These are phyloP conservation scores for Cornus suecica DNA, from an alignment of 148 eudicot species.

Conservation along the genomic window DNA sequence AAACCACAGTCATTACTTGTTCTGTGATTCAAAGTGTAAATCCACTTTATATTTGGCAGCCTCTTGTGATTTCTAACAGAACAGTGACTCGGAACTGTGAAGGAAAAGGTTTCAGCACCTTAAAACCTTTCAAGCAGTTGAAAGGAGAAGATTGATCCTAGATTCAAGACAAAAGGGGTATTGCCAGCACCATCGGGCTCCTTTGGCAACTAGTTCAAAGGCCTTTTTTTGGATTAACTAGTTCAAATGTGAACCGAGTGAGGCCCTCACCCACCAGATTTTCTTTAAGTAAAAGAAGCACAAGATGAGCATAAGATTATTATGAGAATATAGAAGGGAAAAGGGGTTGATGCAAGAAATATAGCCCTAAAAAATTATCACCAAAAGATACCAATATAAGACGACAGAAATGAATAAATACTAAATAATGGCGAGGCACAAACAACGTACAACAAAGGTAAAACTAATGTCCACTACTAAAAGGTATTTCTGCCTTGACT, in stretches of 20 bases:
- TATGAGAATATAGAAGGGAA: not conserved
- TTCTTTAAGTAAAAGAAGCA: not conserved
- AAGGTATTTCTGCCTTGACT: not conserved
- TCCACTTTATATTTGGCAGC: not conserved
- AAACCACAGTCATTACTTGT: not conserved
- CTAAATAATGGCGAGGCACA: not conserved
- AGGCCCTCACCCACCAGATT: not conserved
- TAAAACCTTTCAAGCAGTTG: not conserved
- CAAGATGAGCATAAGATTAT: not conserved
- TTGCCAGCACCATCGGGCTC: not conserved
- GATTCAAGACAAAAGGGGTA: not conserved
- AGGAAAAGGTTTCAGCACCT: not conserved
- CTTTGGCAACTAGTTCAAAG: not conserved
- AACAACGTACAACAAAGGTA: not conserved
- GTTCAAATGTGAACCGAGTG: not conserved
- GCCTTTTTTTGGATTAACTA: not conserved
- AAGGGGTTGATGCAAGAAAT: too few relatives aligned
- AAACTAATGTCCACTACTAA: too few relatives aligned
- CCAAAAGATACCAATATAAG: not conserved
- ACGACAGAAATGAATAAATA: not conserved
- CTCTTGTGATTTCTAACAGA: not conserved
- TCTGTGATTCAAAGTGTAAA: not conserved
- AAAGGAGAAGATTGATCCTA: not conserved
- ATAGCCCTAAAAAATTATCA: too few relatives aligned
- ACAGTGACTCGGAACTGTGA: not conserved